These are phyloP conservation scores for Xylariaceae sp. DNA, from an alignment of 2,329 filamentous ascomycete genomes.

Conservation along the genomic window DNA sequence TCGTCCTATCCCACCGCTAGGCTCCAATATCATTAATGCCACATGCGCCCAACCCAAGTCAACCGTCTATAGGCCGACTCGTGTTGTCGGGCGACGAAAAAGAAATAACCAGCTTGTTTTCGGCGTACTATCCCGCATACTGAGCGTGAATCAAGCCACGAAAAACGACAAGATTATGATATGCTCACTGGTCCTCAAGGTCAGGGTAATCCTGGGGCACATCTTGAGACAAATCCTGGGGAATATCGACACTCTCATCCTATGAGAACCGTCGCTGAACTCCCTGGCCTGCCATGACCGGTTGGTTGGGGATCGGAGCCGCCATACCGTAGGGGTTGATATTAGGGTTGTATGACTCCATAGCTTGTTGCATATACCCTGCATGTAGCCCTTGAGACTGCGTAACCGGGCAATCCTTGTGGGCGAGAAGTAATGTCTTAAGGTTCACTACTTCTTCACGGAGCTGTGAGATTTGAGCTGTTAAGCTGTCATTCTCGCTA, in stretches of 20 bases:
- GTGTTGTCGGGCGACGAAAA: too few relatives aligned
- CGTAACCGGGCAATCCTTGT: constrained; percentile 94
- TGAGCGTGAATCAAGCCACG: background rate
- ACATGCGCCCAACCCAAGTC: too few relatives aligned
- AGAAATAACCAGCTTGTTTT: too few relatives aligned
- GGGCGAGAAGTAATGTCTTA: constrained; percentile 85
- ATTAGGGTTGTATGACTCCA: constrained; percentile 52
- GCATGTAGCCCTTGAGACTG: constrained; percentile 73
- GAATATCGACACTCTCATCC: constrained; percentile 22
- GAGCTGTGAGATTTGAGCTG: constrained; percentile 75
- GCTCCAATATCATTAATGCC: too few relatives aligned
- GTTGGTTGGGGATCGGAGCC: constrained; percentile 47
- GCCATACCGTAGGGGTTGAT: constrained; percentile 60
- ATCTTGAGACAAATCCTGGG: constrained; percentile 11
- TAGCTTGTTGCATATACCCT: constrained; percentile 52
- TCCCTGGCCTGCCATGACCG: constrained; percentile 53
- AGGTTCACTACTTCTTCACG: constrained; percentile 92
- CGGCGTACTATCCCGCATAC: constrained; percentile 6
- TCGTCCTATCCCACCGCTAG: constrained; percentile 7
- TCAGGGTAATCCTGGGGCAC: constrained; percentile 8
- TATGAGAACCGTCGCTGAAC: constrained; percentile 57
- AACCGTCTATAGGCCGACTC: too few relatives aligned
- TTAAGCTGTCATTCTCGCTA: constrained; percentile 84
- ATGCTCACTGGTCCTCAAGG: constrained; percentile 1
- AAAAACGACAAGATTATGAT: background rate